A percentile compares a stretch with the other conserved stretches of the same genome.
Evolutionary conservation across 2,329 filamentous ascomycete genomes (phyloP).

Genomic region (Claviceps arundinis): DNA sequence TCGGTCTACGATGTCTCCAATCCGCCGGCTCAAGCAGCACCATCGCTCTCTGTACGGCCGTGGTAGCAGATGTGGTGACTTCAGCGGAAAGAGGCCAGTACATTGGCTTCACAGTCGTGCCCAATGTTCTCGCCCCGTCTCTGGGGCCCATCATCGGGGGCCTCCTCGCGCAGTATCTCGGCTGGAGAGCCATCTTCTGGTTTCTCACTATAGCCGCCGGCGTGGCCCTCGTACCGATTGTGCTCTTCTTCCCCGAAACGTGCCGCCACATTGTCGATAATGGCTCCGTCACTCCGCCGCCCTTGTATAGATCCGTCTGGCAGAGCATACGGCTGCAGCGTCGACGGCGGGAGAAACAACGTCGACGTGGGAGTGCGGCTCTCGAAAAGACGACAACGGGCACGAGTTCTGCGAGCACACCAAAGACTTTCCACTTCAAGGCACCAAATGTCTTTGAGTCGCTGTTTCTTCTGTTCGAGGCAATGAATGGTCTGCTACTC

Average conservation of each 20-base stretch:
- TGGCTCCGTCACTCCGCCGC: conserved; percentile 31
- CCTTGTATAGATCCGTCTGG: conserved; percentile 21
- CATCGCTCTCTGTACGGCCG: conserved; percentile 40
- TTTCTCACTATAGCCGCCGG: conserved; percentile 37
- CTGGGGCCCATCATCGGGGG: conserved; percentile 47
- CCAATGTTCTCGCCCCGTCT: conserved; percentile 33
- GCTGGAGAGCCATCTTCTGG: conserved; percentile 51
- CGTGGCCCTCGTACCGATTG: conserved; percentile 27
- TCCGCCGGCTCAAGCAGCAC: conserved; percentile 46
- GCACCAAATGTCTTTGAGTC: conserved; percentile 28
- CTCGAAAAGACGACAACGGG: not conserved
- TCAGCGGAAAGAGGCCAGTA: conserved; percentile 48
- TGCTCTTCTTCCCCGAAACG: conserved; percentile 41
- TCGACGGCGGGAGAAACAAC: conserved; percentile 6
- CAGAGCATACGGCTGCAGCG: conserved; percentile 14
- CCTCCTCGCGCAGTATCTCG: conserved; percentile 39
- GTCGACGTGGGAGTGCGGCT: not conserved
- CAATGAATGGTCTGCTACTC: conserved; percentile 31
- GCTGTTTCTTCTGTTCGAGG: conserved; percentile 26
- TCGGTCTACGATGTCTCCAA: conserved; percentile 43
- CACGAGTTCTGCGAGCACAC: conserved; percentile 11
- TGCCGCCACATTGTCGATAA: conserved; percentile 36
- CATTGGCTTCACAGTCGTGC: conserved; percentile 38
- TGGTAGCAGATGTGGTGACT: conserved; percentile 51
- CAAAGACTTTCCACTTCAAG: conserved; percentile 21